Percentiles rank a stretch among this genome's conserved stretches.
Evolutionary conservation across 768 basidiomycete species (phyloP).

Genomic region (Pisolithus microcarpus): DNA sequence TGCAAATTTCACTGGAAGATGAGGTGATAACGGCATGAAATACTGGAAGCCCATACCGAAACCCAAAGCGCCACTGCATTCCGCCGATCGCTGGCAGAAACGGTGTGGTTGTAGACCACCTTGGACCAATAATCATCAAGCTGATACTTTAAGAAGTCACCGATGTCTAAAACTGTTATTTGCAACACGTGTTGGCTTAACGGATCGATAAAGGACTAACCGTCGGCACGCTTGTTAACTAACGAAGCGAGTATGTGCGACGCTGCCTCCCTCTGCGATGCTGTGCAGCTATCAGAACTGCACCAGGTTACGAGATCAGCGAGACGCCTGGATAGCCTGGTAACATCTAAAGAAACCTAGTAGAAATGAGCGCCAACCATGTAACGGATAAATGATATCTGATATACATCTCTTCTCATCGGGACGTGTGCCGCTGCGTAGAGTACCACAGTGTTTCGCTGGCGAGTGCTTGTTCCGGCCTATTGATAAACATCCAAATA

Average conservation of each 20-base stretch:
- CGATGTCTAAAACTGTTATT: slow-evolving; percentile 33
- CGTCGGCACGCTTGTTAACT: slow-evolving; percentile 71
- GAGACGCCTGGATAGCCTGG: slow-evolving; percentile 45
- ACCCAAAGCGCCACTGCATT: slow-evolving; percentile 55
- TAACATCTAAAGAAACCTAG: slow-evolving; percentile 48
- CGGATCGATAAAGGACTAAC: slow-evolving; percentile 33
- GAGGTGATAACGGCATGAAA: not conserved
- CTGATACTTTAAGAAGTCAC: slow-evolving; percentile 36
- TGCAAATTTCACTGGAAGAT: slow-evolving; percentile 23
- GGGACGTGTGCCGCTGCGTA: slow-evolving; percentile 62
- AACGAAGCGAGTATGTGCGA: slow-evolving; percentile 55
- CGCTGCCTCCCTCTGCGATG: slow-evolving; percentile 48
- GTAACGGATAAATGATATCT: not conserved
- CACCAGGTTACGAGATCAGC: slow-evolving; percentile 54
- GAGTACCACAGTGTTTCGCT: slow-evolving; percentile 60
- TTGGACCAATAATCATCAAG: slow-evolving; percentile 43
- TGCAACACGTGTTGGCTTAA: not conserved
- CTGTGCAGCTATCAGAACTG: slow-evolving; percentile 38
- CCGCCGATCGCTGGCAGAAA: slow-evolving; percentile 34
- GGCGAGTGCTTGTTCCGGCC: slow-evolving; percentile 23
- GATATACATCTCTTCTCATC: slow-evolving; percentile 56
- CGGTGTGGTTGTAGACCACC: slow-evolving; percentile 34
- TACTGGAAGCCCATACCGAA: slow-evolving; percentile 46
- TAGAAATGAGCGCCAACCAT: not conserved
- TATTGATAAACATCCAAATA: not conserved